A percentile compares a stretch with the other conserved stretches of the same genome.
These are phyloP conservation scores for Cyclotella baltica DNA, from an alignment of 108 stramenopile species.

Conservation along the genomic window DNA sequence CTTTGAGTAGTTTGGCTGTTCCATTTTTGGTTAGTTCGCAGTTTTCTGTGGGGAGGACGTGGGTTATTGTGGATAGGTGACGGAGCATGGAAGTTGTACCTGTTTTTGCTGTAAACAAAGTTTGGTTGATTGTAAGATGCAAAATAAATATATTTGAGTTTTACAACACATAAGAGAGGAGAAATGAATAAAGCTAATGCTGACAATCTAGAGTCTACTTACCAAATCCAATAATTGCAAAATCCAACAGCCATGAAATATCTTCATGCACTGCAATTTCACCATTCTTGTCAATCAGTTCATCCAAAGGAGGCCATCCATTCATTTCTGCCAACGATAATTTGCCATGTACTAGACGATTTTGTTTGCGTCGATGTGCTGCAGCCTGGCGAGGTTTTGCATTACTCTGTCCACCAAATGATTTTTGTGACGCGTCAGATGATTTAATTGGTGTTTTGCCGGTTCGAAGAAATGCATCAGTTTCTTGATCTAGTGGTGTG, in stretches of 20 bases:
- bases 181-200: no score
- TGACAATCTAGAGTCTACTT: no score
- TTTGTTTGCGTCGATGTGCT: background rate
- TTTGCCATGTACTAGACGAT: slow-evolving; percentile 9
- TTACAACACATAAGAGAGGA: no score
- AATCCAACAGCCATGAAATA: slow-evolving; percentile 30
- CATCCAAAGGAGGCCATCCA: slow-evolving; percentile 22
- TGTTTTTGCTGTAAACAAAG: no score
- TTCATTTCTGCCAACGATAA: slow-evolving; percentile 7
- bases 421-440: background rate
- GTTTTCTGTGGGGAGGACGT: slow-evolving; percentile 9
- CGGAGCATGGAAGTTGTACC: slow-evolving; percentile 22
- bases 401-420: background rate
- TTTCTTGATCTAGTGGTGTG: background rate
- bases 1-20: background rate
- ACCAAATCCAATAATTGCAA: slow-evolving; percentile 36
- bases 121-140: no score
- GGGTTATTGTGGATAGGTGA: slow-evolving; percentile 21
- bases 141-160: no score
- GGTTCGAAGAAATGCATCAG: background rate
- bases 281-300: slow-evolving; percentile 12
- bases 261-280: slow-evolving; percentile 2
- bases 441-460: background rate
- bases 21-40: slow-evolving; percentile 21
- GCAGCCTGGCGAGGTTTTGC: background rate